Conservation (phyloP, 305 asterid genomes). For the Vinca major region DNA sequence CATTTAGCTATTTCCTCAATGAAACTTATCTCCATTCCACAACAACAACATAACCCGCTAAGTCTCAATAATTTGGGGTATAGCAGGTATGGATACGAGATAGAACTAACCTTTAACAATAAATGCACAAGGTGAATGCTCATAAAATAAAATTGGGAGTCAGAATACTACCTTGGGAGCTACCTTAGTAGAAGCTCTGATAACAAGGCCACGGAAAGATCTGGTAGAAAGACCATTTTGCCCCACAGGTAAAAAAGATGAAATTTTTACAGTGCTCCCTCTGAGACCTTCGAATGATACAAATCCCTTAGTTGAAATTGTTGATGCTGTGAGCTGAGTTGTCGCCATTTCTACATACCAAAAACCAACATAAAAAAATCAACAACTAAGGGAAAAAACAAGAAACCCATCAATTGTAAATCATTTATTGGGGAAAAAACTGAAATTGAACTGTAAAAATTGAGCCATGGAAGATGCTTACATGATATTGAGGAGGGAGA, state of each 20-base stretch:
- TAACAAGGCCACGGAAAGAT: conserved; percentile 56
- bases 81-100: too few relatives aligned
- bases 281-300: conserved; percentile 36
- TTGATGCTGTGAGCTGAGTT: conserved; percentile 28
- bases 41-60: too few relatives aligned
- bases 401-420: background rate
- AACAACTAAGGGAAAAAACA: conserved; percentile 23
- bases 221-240: conserved; percentile 20
- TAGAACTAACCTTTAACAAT: too few relatives aligned
- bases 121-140: too few relatives aligned
- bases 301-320: conserved; percentile 29
- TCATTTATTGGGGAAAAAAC: background rate
- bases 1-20: too few relatives aligned
- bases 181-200: conserved; percentile 74
- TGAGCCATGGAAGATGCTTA: background rate
- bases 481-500: conserved; percentile 5
- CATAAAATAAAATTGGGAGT: background rate
- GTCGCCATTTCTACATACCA: conserved; percentile 38
- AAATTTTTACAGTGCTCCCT: conserved; percentile 18
- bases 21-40: too few relatives aligned
- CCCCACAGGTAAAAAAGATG: conserved; percentile 22
- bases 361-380: conserved; percentile 13
- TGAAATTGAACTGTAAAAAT: background rate
- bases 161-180: conserved; percentile 73
- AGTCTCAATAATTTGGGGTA: too few relatives aligned